Percentiles rank a stretch among this genome's conserved stretches.
Conservation (phyloP, 768 basidiomycete genomes). For the Sarcomyxa edulis region DNA sequence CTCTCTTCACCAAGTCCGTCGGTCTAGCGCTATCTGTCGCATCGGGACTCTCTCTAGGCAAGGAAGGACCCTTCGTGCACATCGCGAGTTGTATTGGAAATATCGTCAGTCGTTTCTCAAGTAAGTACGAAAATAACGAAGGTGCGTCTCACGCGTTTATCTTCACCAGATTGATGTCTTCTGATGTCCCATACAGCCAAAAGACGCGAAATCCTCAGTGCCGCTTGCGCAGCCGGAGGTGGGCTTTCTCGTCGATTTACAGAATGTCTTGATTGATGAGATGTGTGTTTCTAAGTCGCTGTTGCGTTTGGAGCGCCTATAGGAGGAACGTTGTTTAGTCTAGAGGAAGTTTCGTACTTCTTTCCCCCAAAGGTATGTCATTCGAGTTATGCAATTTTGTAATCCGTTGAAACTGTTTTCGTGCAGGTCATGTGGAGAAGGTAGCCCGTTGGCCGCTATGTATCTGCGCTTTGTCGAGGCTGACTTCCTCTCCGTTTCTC, state of each 20-base stretch:
- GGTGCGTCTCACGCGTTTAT: constrained; percentile 36
- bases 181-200: constrained; percentile 53
- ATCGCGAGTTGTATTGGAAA: constrained; percentile 93
- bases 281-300: too few species aligned
- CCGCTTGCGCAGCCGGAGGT: constrained; percentile 95
- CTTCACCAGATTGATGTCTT: constrained; percentile 1
- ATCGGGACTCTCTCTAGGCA: constrained; percentile 85
- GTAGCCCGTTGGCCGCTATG: constrained; percentile 32
- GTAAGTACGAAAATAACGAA: constrained; percentile 95
- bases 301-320: constrained; percentile 98
- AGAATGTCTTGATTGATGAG: too few species aligned
- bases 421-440: constrained; percentile 90
- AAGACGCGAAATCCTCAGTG: constrained; percentile 89
- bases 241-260: too few species aligned
- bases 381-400: not conserved
- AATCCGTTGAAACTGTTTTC: not conserved
- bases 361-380: constrained; percentile 82
- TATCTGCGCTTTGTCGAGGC: too few species aligned
- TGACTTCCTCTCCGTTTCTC: constrained; percentile 19
- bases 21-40: constrained; percentile 90
- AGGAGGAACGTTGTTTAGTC: constrained; percentile 85
- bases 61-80: constrained; percentile 74
- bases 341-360: constrained; percentile 96
- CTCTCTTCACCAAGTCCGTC: constrained; percentile 84
- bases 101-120: constrained; percentile 79